phyloP scores from a whole-genome alignment of 2,329 filamentous ascomycete species.

The Ophiostoma quercus region DNA sequence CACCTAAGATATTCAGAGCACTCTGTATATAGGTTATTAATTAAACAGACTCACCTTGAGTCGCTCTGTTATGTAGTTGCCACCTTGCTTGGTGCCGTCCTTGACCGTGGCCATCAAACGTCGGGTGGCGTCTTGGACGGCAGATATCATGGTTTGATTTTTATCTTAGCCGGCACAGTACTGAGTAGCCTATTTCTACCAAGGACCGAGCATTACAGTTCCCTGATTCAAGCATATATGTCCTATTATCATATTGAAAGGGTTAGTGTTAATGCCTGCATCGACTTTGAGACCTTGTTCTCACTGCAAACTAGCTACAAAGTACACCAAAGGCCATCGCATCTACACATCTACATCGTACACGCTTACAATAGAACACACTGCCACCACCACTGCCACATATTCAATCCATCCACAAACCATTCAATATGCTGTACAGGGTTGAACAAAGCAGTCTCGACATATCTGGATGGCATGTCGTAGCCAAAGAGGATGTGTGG shows the following conservation, averaged over 20 bases:
- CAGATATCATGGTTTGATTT: neutral
- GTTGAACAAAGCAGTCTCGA: neutral
- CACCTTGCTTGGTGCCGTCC: neutral
- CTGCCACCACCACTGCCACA: neutral
- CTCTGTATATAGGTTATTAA: too few relatives aligned
- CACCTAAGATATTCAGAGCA: too few relatives aligned
- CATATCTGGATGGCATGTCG: neutral
- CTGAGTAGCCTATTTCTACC: too few relatives aligned
- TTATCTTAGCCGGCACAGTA: neutral
- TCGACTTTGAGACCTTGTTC: neutral
- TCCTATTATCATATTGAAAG: neutral
- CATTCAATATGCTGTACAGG: neutral
- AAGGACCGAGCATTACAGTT: too few relatives aligned
- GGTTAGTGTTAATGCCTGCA: neutral
- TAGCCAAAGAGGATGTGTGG: slow-evolving; percentile 11
- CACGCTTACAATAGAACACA: neutral
- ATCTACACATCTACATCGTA: too few relatives aligned
- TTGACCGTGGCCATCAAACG: neutral
- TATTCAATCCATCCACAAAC: neutral
- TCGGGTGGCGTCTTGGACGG: neutral
- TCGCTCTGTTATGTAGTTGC: too few relatives aligned
- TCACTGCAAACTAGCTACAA: too few relatives aligned
- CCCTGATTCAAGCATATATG: neutral
- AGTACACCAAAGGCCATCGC: too few relatives aligned
- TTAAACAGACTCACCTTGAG: too few relatives aligned